Evolutionary conservation across 2,329 filamentous ascomycete genomes (phyloP), one percentile per base, ranked within the genome.

Genomic region (Penicillium sp.): DNA sequence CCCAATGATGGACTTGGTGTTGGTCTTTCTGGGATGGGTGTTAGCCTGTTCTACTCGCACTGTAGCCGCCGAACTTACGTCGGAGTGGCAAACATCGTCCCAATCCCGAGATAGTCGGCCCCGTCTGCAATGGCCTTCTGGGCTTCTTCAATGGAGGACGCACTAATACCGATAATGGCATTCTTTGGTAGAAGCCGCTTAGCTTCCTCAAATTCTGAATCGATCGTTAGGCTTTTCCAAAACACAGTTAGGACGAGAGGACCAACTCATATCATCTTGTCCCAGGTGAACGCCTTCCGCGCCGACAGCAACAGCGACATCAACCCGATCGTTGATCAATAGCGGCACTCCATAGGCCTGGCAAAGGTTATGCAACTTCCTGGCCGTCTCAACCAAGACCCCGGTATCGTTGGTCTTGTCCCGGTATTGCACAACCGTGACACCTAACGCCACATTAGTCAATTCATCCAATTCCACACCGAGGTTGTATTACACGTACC

Each of bases 231-330:
- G 14, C 13, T 28, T n/a, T 32, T 20, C 31, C 13, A 18, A 18
- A 11, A n/a, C 22, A 34, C n/a, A 40, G 14, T 4, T 16, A 9
- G 20, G 5, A 37, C 18, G 18, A 31, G 28, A 14, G 6, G 20
- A 68, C 77, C 56, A 68, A 87, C 85, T 76, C 75, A 95, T 84
- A 67, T 97, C 91, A 77, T 96, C 90, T 72, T 97, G 91, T 6
- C 93, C 93, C 40, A 97, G 80, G 67, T 97, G 93, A 7, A 95
- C 89, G 37, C 93, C 93, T 71, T 96, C 91, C 47, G 87, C 93
- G 10, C 83, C 87, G 35, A 90, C 79, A 11, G 89, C 89, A 14
- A 89, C 77, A 7, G 89, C 90, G 22, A 97, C 87, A 65, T 95
- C 90, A 5, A 96, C 80, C 10, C 90, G 82, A 66, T 97, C 93